phyloP scores from a whole-genome alignment of 2,329 filamentous ascomycete genomes.

The Ascochyta clinopodiicola region DNA sequence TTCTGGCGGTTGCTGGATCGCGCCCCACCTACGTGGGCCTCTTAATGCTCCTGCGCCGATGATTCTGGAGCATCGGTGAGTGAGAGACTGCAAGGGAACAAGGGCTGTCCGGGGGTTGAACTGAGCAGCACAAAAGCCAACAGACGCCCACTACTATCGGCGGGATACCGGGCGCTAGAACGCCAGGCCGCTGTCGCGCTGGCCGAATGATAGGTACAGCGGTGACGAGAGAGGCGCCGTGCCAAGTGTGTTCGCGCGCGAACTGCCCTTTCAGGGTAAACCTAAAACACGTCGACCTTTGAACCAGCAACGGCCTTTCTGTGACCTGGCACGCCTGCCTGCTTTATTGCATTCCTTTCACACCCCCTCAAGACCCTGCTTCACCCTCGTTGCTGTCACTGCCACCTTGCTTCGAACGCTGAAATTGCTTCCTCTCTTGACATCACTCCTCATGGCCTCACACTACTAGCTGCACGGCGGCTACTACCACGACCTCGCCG shows the following conservation, averaged over 20 bases:
- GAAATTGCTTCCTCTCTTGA: not conserved
- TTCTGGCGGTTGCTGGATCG: constrained; percentile 3
- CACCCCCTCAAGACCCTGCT: constrained; percentile 6
- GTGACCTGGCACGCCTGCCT: not conserved
- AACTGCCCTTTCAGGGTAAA: constrained; percentile 5
- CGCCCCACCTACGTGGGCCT: constrained; percentile 10
- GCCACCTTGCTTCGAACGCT: constrained; percentile 2
- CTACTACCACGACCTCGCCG: not conserved
- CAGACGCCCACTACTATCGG: not conserved
- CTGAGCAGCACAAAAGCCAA: not conserved
- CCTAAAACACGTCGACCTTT: constrained; percentile 15
- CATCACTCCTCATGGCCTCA: constrained; percentile 6
- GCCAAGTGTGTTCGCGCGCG: constrained; percentile 7
- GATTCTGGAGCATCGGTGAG: not conserved
- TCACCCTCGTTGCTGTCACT: constrained; percentile 1
- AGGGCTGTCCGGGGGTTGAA: not conserved
- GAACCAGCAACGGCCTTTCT: constrained; percentile 10
- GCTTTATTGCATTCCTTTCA: constrained; percentile 15
- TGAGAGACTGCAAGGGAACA: not conserved
- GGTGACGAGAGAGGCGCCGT: constrained; percentile 17
- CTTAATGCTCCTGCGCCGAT: constrained; percentile 5
- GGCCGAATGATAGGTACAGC: constrained; percentile 8
- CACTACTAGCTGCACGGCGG: constrained; percentile 4
- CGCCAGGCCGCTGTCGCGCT: not conserved
- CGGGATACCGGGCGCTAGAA: constrained; percentile 11